Base-by-base conservation (phyloP, 768 basidiomycete genomes). In the Russula sp. region DNA sequence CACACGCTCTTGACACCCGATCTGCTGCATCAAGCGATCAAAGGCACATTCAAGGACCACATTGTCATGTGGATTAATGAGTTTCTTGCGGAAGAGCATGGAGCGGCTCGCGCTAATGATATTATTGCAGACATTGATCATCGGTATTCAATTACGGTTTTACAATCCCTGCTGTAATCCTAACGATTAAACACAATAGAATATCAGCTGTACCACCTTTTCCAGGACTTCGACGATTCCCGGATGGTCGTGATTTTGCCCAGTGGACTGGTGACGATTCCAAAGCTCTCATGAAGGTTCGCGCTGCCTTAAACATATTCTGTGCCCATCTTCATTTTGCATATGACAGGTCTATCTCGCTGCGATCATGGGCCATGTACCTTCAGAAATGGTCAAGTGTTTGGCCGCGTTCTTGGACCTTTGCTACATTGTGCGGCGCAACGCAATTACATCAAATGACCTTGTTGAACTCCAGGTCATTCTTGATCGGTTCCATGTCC, bases 211-310 rank as follows among this genome's bases (percentile, higher is more conserved):
- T n/a, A n/a, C n/a, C n/a, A n/a, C n/a, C n/a, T n/a, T n/a, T n/a
- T n/a, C n/a, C n/a, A n/a, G n/a, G n/a, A n/a, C n/a, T n/a, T n/a
- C n/a, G n/a, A n/a, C n/a, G n/a, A n/a, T n/a, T n/a, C n/a, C n/a
- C n/a, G n/a, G 42, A 43, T 18, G 42, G 42, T 43, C 42, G 13
- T 18, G 42, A 43, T 7, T 43, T 74, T 59, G 67, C 71, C 22
- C 73, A 75, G 48, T 76, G 75, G 75, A 76, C 72, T 5, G 73
- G 74, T 0, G 69, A 76, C 55, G 72, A 77, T 51, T 76, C 73
- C 0, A 75, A 75, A 49, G 74, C 67, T 0, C 56, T 75, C 0
- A 76, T 76, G 73, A 75, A 76, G 71, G 54, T 61, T 5, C 5
- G 13, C 4, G 13, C 4, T 43, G 16, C 16, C 13, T 7, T 43